Conservation (phyloP, 148 eudicot species). For the Limonium bicolor region DNA sequence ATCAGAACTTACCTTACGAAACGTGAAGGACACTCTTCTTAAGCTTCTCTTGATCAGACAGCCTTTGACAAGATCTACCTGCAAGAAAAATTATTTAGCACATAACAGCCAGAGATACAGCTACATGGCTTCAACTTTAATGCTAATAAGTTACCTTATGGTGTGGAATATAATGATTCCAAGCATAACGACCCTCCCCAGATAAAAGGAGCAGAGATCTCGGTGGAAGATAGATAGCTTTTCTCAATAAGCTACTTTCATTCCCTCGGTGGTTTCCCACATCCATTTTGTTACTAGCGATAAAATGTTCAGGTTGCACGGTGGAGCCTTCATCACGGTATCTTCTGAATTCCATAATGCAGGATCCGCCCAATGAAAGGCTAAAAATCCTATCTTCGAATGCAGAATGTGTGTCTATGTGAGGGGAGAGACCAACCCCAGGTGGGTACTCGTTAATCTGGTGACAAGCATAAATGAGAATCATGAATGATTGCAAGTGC, state of each 20-base stretch:
- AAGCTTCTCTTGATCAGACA: constrained; percentile 40
- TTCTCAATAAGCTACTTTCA: constrained; percentile 29
- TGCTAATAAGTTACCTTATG: constrained; percentile 54
- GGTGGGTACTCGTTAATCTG: constrained; percentile 96
- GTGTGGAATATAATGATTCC: constrained; percentile 99
- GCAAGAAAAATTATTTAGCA: constrained; percentile 8
- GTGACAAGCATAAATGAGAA: constrained; percentile 4
- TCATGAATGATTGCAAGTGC: too few relatives aligned
- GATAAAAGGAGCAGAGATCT: constrained; percentile 74
- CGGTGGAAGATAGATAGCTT: constrained; percentile 78
- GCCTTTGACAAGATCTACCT: constrained; percentile 75
- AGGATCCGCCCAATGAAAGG: constrained; percentile 92
- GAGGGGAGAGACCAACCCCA: constrained; percentile 97
- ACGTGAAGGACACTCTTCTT: constrained; percentile 87
- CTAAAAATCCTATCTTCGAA: constrained; percentile 84
- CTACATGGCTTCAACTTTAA: neutral
- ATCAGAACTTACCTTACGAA: constrained; percentile 53
- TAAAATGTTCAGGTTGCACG: constrained; percentile 20
- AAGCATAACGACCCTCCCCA: constrained; percentile 93
- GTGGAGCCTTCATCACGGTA: constrained; percentile 39
- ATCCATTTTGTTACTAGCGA: constrained; percentile 20
- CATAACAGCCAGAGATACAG: neutral
- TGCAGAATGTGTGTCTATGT: constrained; percentile 95
- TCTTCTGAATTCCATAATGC: constrained; percentile 92
- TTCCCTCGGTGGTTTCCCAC: constrained; percentile 13